Evolutionary conservation across 2,329 filamentous ascomycete species (phyloP), one percentile per base, ranked within the genome.

Genomic region (Rhinocladiella similis): DNA sequence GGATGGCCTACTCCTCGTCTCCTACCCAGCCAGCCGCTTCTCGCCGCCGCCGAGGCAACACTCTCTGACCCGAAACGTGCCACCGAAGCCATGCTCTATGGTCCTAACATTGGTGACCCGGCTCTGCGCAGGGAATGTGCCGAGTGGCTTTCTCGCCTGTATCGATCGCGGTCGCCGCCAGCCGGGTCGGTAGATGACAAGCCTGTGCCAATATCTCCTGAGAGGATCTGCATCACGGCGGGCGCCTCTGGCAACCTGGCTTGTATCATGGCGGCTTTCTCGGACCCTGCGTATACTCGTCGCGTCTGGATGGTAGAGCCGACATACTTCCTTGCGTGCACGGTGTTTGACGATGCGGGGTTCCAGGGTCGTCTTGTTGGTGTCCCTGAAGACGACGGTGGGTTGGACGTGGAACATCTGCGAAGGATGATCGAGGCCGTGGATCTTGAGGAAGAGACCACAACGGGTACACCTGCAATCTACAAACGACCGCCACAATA

Each of bases 171-270:
- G 43, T 45, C 53, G 25, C 47, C 47, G 9, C 35, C 47, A 35
- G 47, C 47, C 16, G 47, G 33, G 10, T 39, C 47, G 13, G 20
- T 10, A 6, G 7, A 19, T 25, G 20, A 7, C 9, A 12, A 13
- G 83, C 62, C 89, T 87, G 63, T 68, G 3, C 65, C 70, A 3
- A 73, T 81, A 25, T 63, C 70, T 19, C 68, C 78, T 5, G 76
- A 82, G 1, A 78, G 87, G 25, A 84, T 92, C 46, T 86, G 84
- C 66, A 83, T 92, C 67, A 88, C 87, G 0, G 88, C 88, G 33
- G 89, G 89, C 6, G 89, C 89, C 1, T 86, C 82, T 58, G 88
- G 91, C 74, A 88, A 83, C 66, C 68, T 91, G 1, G 87, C 86
- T 0, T 85, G 83, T 65, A 73, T 92, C 3, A 73, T 92, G 45